These are phyloP conservation scores for Lasiodiplodia hormozganensis DNA, from an alignment of 2,329 filamentous ascomycete genomes.

Conservation along the genomic window DNA sequence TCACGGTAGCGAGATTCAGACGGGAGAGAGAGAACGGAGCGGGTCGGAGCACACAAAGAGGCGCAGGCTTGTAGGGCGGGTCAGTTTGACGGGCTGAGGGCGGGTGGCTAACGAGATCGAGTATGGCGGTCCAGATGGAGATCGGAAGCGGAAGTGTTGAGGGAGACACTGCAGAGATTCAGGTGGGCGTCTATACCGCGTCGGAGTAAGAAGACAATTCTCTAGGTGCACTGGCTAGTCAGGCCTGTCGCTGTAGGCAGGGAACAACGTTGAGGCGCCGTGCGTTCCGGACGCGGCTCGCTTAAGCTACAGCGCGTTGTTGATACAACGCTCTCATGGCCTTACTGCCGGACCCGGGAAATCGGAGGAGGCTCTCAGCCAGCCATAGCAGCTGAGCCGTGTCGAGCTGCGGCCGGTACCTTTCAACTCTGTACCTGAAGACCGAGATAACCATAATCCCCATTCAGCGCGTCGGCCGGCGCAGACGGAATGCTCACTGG, in stretches of 20 bases:
- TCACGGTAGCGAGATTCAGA: conserved; percentile 6
- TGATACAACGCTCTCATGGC: conserved; percentile 9
- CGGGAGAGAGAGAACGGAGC: not conserved
- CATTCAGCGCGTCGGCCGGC: not conserved
- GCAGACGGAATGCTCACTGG: conserved; percentile 5
- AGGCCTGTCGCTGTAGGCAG: conserved; percentile 1
- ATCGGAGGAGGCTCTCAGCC: not conserved
- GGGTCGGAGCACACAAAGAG: not conserved
- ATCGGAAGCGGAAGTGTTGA: conserved; percentile 22
- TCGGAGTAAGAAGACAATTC: not conserved
- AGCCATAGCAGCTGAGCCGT: conserved; percentile 15
- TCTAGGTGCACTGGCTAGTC: conserved; percentile 23
- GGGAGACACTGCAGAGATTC: conserved; percentile 16
- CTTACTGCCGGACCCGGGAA: not conserved
- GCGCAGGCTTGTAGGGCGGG: not conserved
- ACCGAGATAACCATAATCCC: conserved; percentile 17
- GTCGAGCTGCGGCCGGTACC: not conserved
- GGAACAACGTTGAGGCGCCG: conserved; percentile 16
- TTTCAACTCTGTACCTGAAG: conserved; percentile 15
- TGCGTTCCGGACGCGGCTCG: conserved; percentile 17
- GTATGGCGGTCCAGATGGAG: conserved; percentile 1
- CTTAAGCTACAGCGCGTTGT: conserved; percentile 20
- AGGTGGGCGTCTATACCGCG: conserved; percentile 11
- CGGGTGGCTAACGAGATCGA: conserved; percentile 4
- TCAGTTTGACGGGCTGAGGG: not conserved